A percentile compares a stretch with the other conserved stretches of the same genome.
These are phyloP conservation scores for Aspergillus transmontanensis DNA, from an alignment of 2,329 filamentous ascomycete species.

Conservation along the genomic window DNA sequence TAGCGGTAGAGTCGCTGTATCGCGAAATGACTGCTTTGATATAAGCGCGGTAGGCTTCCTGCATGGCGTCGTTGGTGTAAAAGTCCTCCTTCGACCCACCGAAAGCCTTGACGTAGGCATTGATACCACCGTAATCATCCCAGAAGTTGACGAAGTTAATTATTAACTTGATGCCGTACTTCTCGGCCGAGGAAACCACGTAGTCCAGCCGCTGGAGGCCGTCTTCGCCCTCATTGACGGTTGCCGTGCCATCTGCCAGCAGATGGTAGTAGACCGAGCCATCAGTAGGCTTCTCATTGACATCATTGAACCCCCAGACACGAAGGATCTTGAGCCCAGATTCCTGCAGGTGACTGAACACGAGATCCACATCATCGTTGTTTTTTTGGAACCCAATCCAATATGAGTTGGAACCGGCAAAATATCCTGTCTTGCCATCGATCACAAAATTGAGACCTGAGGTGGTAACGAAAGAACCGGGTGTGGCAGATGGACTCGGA, in stretches of 20 bases:
- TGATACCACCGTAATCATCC: constrained; percentile 68
- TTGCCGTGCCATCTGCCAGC: constrained; percentile 38
- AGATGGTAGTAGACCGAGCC: constrained; percentile 51
- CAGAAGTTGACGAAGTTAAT: constrained; percentile 66
- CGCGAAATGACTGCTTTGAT: constrained; percentile 61
- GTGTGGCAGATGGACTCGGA: constrained; percentile 2
- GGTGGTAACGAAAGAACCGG: constrained; percentile 26
- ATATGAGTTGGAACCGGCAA: constrained; percentile 55
- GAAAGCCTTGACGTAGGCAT: constrained; percentile 59
- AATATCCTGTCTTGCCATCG: constrained; percentile 45
- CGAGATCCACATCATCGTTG: constrained; percentile 51
- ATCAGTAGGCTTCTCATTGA: constrained; percentile 40
- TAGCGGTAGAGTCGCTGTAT: constrained; percentile 60
- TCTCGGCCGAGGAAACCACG: constrained; percentile 63
- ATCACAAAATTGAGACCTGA: constrained; percentile 40
- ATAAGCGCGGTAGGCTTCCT: constrained; percentile 64
- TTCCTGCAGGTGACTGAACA: constrained; percentile 34
- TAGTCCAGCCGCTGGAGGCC: constrained; percentile 67
- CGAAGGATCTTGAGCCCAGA: constrained; percentile 55
- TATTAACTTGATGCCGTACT: constrained; percentile 63
- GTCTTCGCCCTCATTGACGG: constrained; percentile 65
- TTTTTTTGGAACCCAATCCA: constrained; percentile 55
- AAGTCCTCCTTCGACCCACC: constrained; percentile 56
- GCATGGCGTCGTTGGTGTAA: constrained; percentile 58
- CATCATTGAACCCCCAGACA: constrained; percentile 59